Percentiles rank a stretch among this genome's conserved stretches.
Evolutionary conservation across 331 rosid species (phyloP).

Genomic region (Saraca asoca): DNA sequence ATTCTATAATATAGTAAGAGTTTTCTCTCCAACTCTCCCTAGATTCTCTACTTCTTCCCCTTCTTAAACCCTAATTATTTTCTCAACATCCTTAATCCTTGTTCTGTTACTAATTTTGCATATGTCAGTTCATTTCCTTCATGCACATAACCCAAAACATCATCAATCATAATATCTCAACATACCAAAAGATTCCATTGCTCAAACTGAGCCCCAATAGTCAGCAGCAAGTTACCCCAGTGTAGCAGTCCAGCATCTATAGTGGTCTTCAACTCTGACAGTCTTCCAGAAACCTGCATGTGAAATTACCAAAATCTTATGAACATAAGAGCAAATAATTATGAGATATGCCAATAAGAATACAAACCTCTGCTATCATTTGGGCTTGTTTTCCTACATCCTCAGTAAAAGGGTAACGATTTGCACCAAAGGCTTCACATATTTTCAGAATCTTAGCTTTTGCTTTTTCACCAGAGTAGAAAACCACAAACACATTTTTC

Average conservation of each 20-base stretch:
- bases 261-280: slow-evolving; percentile 79
- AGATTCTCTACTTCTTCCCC: no score
- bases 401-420: slow-evolving; percentile 90
- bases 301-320: slow-evolving; percentile 19
- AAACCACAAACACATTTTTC: slow-evolving; percentile 91
- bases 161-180: slow-evolving; percentile 18
- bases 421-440: slow-evolving; percentile 96
- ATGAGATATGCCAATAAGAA: slow-evolving; percentile 31
- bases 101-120: no score
- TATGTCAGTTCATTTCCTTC: no score
- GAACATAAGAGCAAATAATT: slow-evolving; percentile 6
- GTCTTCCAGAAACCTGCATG: slow-evolving; percentile 74
- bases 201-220: slow-evolving; percentile 74
- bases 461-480: slow-evolving; percentile 89
- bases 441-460: slow-evolving; percentile 90
- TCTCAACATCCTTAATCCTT: no score
- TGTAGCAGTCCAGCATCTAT: slow-evolving; percentile 77
- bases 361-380: slow-evolving; percentile 71
- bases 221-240: slow-evolving; percentile 64
- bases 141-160: no score
- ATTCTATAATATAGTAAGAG: no score
- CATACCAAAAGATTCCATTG: slow-evolving; percentile 82
- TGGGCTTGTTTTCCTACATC: slow-evolving; percentile 74
- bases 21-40: no score
- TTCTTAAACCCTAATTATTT: no score